Evolutionary conservation across 441 rosid genomes (phyloP), one percentile per base, ranked within the genome.

Genomic region (Adansonia grandidieri): DNA sequence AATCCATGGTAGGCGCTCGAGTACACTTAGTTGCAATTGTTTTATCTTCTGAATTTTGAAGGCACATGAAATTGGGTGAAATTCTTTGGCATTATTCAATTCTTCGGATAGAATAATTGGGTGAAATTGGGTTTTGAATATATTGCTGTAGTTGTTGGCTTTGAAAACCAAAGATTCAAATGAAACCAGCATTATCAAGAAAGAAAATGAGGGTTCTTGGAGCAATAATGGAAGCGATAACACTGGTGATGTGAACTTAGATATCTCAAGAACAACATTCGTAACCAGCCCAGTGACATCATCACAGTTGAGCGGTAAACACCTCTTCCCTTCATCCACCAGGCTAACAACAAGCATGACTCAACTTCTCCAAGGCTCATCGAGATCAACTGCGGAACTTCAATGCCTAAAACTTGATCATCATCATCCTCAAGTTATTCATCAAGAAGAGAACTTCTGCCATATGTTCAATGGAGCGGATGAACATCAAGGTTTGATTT

Each of bases 151-250:
- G 98, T 82, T 95, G 32, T 72, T 86, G 88, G 83, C 85, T 68
- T 84, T 93, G 65, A 93, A 83, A 80, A 83, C 83, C 20, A 89
- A 86, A 83, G 93, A 88, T 37, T 78, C 88, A 65, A 85, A 75
- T 58, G 96, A 85, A 78, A 77, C 71, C 37, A 84, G 51, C 61
- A 66, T 53, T 71, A 67, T 87, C 47, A 92, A 88, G 85, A 88
- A 88, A 87, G 97, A 93, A 77, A 77, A 82, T 57, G 95, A 91
- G 47, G 88, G 81, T 48, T 92, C 95, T 28, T 87, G 97, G 93
- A 93, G 96, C 91, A 91, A 92, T 80, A 93, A 91, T 82, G 96
- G 92, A 70, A 92, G 97, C 74, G 93, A 91, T 2, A 89, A 82
- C 82, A 89, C 90, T 76, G 88, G 86, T 40, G 98, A 91, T 79